Percentiles rank a stretch among this genome's conserved stretches.
Conservation (phyloP, 2,329 filamentous ascomycete genomes). For the Scedosporium boydii region DNA sequence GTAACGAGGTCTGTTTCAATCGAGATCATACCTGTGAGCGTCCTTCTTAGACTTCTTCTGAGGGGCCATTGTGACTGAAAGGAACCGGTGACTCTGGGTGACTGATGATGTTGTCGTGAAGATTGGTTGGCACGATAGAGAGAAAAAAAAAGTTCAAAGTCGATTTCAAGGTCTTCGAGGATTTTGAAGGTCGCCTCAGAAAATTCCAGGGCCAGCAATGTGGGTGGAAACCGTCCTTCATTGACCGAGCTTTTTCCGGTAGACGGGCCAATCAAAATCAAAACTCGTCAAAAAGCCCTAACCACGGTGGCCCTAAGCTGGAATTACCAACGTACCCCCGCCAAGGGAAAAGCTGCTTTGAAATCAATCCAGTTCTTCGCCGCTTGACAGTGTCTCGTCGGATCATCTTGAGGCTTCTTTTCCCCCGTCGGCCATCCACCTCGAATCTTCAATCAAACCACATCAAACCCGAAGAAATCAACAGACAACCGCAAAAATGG, state of each 20-base stretch:
- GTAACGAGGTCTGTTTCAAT: background rate
- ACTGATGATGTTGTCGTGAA: conserved; percentile 21
- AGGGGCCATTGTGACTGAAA: conserved; percentile 53
- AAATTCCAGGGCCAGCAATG: conserved; percentile 5
- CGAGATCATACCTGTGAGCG: conserved; percentile 46
- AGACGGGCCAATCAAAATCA: background rate
- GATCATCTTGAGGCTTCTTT: background rate
- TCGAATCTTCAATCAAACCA: conserved; percentile 17
- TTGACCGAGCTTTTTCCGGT: background rate
- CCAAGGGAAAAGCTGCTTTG: conserved; percentile 34
- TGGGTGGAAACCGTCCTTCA: background rate
- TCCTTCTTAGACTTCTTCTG: conserved; percentile 81
- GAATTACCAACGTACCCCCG: background rate
- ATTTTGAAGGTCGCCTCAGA: background rate
- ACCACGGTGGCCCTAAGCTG: conserved; percentile 2
- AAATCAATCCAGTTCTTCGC: conserved; percentile 36
- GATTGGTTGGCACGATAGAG: background rate
- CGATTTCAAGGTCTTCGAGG: conserved; percentile 10
- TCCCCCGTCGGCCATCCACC: conserved; percentile 13
- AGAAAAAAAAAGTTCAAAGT: conserved; percentile 15
- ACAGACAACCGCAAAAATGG: conserved; percentile 77
- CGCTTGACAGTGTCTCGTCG: conserved; percentile 11
- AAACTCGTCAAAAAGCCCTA: background rate
- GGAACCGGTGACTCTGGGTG: conserved; percentile 14
- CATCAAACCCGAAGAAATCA: conserved; percentile 23